Conservation (phyloP, 495 filamentous ascomycete species). For the Neurospora sp. region DNA sequence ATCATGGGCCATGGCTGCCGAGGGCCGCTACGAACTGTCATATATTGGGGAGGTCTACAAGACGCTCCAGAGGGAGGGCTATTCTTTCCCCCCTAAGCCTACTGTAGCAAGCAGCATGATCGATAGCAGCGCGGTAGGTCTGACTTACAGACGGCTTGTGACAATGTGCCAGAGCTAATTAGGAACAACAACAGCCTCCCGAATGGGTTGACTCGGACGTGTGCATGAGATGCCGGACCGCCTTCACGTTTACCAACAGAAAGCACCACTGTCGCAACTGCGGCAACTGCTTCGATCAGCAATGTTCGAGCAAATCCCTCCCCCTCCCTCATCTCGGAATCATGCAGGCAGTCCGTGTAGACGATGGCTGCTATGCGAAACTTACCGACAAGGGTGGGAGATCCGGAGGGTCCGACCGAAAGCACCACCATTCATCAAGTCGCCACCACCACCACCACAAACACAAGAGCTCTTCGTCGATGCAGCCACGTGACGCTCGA, state of each 20-base stretch:
- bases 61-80: slow-evolving; percentile 72
- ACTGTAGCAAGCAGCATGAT: slow-evolving; percentile 89
- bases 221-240: slow-evolving; percentile 91
- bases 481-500: slow-evolving; percentile 84
- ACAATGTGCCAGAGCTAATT: background rate
- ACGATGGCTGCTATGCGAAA: slow-evolving; percentile 89
- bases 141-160: background rate
- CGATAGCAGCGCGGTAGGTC: slow-evolving; percentile 85
- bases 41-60: slow-evolving; percentile 85
- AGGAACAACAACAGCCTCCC: slow-evolving; percentile 48
- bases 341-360: slow-evolving; percentile 82
- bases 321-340: slow-evolving; percentile 91
- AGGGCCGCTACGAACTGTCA: slow-evolving; percentile 69
- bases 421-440: background rate
- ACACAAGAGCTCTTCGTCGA: slow-evolving; percentile 35
- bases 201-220: slow-evolving; percentile 98
- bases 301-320: slow-evolving; percentile 82
- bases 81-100: slow-evolving; percentile 78
- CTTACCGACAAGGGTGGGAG: slow-evolving; percentile 63
- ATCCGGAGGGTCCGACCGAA: slow-evolving; percentile 14
- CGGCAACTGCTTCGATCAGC: slow-evolving; percentile 89
- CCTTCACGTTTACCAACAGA: slow-evolving; percentile 94
- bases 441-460: slow-evolving; percentile 22
- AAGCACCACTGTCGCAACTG: slow-evolving; percentile 98
- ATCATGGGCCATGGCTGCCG: slow-evolving; percentile 81